Base-by-base conservation (phyloP, 1,139 yeast genomes). In the Wickerhamomyces sp. region DNA sequence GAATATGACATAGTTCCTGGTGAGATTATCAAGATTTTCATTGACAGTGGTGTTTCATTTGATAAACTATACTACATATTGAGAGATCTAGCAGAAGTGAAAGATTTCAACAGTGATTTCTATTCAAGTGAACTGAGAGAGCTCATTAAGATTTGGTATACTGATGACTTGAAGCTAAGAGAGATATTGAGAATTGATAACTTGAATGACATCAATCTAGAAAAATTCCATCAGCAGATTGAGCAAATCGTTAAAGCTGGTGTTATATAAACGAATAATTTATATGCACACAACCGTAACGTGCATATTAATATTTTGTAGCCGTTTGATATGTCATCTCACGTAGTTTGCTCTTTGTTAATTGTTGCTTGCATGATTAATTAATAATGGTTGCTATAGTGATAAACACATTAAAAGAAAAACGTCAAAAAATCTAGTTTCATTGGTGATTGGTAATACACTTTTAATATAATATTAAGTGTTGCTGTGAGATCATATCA, bases 21-120 rank as follows among this genome's bases (percentile, higher is more conserved):
- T 18, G 70, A 75, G 62, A 69, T 69, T 27, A 77, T 81, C 8
- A 89, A 88, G 43, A 75, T 89, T 30, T 86, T 90, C 53, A 60
- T 81, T 33, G 76, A 79, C 40, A 78, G 89, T n/a, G 95, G 95
- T 2, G 79, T 87, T 8, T 63, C 81, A 9, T 80, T 70, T 55
- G 90, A 82, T 44, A 81, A 80, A 51, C 59, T 89, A 38, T 86
- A 85, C 56, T 78, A 76, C 48, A 71, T 78, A 19, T 63, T 88
- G 56, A 79, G 74, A 52, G 85, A 84, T 33, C 62, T 86, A 44
- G 74, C 86, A 47, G 94, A 84, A 49, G 74, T 80, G 37, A 72
- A 76, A 31, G 80, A 77, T 40, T 56, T 71, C 24, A 44, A 52
- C 6, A 55, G 61, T 31, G 52, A 55, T 0, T 76, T 74, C 3